Base-by-base conservation (phyloP, 768 basidiomycete genomes). In the Leccinum uliginosum region DNA sequence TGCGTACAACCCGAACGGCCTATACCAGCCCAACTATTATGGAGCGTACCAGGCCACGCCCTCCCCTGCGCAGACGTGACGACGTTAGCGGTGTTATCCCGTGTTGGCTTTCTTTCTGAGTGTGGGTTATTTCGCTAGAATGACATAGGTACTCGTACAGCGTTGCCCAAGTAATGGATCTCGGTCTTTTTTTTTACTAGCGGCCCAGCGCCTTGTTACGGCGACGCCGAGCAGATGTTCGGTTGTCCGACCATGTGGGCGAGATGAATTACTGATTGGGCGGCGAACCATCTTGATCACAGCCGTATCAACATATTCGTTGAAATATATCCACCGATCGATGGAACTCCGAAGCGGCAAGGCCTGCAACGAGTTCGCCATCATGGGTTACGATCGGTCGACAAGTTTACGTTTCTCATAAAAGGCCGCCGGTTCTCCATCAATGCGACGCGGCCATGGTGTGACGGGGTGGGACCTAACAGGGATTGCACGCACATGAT, bases 11-110 rank as follows among this genome's bases (percentile, higher is more conserved):
- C 38, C 60, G 3, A 53, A 54, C 9, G 52, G 55, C 6, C n/a
- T 61, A 56, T 73, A 68, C 46, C 71, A 67, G 32, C 64, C 71
- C 35, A 66, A 62, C 30, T 72, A 72, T 55, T 71, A 73, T 23
- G 70, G 70, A 51, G 6, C 67, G n/a, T 71, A 71, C 23, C 70
- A 72, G 30, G 55, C 71, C 14, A 66, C 66, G 32, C 66, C 70
- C 1, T 72, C 70, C 2, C 66, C 70, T 4, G 70, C 70, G 17
- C 70, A 73, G 38, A 65, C 67, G 19, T 71, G 52, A 67, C 21
- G 45, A 6, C n/a, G n/a, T n/a, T 26, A 15, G 29, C 9, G 29
- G 14, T 32, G 17, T 38, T 38, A 1, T n/a, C 17, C 12, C 3
- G 12, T 30, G 23, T 47, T 15, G 46, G 15, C n/a, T n/a, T 49